phyloP scores from a whole-genome alignment of 2,329 filamentous ascomycete species.

The Fusarium humuli region DNA sequence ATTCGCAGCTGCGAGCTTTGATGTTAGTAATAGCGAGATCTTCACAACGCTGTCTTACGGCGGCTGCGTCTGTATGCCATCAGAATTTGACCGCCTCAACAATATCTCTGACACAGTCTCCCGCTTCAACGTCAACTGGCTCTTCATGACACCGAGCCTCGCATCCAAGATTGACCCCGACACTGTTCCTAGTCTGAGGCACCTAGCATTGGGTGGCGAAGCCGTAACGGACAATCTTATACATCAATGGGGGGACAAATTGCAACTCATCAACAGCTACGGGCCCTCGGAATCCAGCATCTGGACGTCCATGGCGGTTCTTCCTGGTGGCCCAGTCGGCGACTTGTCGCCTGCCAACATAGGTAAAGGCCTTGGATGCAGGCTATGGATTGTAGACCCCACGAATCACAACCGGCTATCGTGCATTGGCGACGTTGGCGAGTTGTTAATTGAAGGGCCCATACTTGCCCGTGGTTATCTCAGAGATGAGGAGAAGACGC shows the following conservation, averaged over 20 bases:
- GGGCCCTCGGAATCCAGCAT: conserved; percentile 11
- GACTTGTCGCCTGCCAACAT: conserved; percentile 10
- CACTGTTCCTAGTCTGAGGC: conserved; percentile 6
- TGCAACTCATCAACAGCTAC: conserved; percentile 14
- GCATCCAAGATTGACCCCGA: conserved; percentile 11
- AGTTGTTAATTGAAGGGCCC: conserved; percentile 12
- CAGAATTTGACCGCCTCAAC: conserved; percentile 10
- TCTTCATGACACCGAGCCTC: conserved; percentile 10
- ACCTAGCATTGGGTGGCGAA: conserved; percentile 13
- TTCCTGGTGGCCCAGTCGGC: conserved; percentile 5
- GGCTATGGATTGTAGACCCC: conserved; percentile 9
- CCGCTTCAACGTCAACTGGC: conserved; percentile 10
- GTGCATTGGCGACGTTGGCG: conserved; percentile 2
- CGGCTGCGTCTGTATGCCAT: conserved; percentile 13
- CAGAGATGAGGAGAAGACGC: conserved; percentile 9
- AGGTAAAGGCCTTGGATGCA: conserved; percentile 12
- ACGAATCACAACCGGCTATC: conserved; percentile 5
- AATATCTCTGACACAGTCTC: conserved; percentile 1
- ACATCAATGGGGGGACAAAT: conserved; percentile 8
- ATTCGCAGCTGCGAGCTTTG: conserved; percentile 8
- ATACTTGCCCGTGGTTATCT: conserved; percentile 11
- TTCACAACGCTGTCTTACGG: conserved; percentile 12
- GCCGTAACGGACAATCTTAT: conserved; percentile 7
- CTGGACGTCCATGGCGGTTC: conserved; percentile 13
- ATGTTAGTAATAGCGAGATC: conserved; percentile 6